Evolutionary conservation across 208 protist species (phyloP).

Genomic region (Tritrichomonas musculus): DNA sequence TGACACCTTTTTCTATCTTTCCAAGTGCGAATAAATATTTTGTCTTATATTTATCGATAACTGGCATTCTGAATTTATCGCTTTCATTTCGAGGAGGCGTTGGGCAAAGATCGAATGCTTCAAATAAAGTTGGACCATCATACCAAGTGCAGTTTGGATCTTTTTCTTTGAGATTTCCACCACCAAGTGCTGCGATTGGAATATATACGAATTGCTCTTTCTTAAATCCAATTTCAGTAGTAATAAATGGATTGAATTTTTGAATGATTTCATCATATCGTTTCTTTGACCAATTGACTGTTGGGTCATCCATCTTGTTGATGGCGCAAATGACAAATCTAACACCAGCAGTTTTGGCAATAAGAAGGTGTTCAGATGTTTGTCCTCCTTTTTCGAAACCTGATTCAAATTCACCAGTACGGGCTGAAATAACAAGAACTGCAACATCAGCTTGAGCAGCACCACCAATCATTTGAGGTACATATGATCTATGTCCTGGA

Average conservation of each 20-base stretch:
- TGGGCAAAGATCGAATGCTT: neutral
- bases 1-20: neutral
- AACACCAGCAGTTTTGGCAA: constrained; percentile 94
- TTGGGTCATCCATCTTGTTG: constrained; percentile 98
- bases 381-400: constrained; percentile 96
- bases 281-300: constrained; percentile 62
- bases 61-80: constrained; percentile 19
- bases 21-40: neutral
- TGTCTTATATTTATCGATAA: constrained; percentile 29
- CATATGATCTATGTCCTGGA: constrained; percentile 95
- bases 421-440: constrained; percentile 93
- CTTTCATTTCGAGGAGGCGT: neutral
- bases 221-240: constrained; percentile 75
- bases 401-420: constrained; percentile 83
- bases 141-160: constrained; percentile 5
- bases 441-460: constrained; percentile 93
- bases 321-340: constrained; percentile 83
- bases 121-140: constrained; percentile 30
- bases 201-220: constrained; percentile 48
- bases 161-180: neutral
- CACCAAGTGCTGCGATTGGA: constrained; percentile 31
- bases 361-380: constrained; percentile 94
- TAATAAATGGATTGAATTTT: constrained; percentile 85
- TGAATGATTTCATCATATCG: constrained; percentile 81
- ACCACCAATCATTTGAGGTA: constrained; percentile 97